Evolutionary conservation across 2,329 filamentous ascomycete genomes (phyloP).

Genomic region (Plenodomus biglobosus): DNA sequence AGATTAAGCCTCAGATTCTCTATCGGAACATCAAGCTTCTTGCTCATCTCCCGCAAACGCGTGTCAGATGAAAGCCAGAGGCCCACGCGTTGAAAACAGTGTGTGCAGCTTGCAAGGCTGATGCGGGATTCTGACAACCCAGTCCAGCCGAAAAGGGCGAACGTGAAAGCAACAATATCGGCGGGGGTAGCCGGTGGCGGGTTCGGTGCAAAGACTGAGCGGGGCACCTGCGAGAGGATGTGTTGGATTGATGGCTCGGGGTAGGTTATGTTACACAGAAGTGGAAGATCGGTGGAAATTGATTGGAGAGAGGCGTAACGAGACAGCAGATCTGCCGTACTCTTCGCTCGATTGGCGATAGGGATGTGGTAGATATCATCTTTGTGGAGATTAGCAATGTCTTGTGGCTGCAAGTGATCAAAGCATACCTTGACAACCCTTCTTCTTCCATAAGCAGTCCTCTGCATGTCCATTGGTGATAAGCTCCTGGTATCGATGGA

Average conservation of each 20-base stretch:
- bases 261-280: constrained; percentile 37
- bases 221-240: constrained; percentile 28
- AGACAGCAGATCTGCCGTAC: constrained; percentile 41
- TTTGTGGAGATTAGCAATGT: constrained; percentile 30
- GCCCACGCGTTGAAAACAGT: constrained; percentile 84
- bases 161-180: constrained; percentile 33
- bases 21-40: constrained; percentile 35
- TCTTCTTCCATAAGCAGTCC: constrained; percentile 81
- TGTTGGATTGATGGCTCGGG: constrained; percentile 31
- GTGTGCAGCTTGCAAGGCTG: constrained; percentile 76
- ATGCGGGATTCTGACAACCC: constrained; percentile 62
- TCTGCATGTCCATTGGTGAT: constrained; percentile 76
- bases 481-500: constrained; percentile 73
- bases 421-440: constrained; percentile 76
- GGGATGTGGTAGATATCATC: constrained; percentile 65
- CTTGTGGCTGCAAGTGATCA: not conserved
- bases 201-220: constrained; percentile 24
- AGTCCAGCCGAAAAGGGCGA: constrained; percentile 53
- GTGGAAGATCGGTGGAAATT: constrained; percentile 38
- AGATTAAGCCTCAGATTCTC: constrained; percentile 40
- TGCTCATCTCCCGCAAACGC: constrained; percentile 37
- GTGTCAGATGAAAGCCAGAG: constrained; percentile 77
- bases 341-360: constrained; percentile 43
- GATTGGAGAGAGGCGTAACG: constrained; percentile 46
- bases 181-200: constrained; percentile 21